Conservation (phyloP, 139 green algal species). For the Micromonas pusilla region DNA sequence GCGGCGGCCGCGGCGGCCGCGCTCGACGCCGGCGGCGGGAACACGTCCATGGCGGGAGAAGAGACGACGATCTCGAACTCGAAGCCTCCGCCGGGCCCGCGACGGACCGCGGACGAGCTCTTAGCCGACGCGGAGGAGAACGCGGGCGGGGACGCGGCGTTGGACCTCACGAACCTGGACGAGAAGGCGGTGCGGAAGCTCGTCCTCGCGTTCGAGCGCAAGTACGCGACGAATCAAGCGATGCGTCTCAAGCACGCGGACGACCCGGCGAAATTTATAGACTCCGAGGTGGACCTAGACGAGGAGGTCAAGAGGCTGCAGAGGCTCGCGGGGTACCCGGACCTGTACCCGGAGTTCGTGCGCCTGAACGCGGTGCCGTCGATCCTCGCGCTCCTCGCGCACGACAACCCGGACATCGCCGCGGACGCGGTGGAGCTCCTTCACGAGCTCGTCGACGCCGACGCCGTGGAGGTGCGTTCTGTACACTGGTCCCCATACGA, state of each 20-base stretch:
- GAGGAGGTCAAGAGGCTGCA: slow-evolving; percentile 48
- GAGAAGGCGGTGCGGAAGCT: slow-evolving; percentile 55
- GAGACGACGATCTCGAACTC: no score
- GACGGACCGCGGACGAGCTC: not conserved
- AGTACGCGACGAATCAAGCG: slow-evolving; percentile 66
- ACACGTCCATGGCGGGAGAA: no score
- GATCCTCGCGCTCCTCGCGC: slow-evolving; percentile 70
- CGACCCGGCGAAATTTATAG: slow-evolving; percentile 83
- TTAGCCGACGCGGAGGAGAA: slow-evolving; percentile 4
- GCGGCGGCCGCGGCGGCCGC: no score
- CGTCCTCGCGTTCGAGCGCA: slow-evolving; percentile 59
- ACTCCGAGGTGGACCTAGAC: slow-evolving; percentile 91
- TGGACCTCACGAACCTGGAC: slow-evolving; percentile 42
- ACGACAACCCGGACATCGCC: slow-evolving; percentile 93
- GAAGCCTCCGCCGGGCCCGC: no score
- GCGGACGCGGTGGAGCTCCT: slow-evolving; percentile 69
- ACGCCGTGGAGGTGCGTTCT: no score
- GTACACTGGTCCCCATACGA: no score
- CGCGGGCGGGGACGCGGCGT: not conserved
- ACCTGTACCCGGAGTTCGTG: slow-evolving; percentile 84
- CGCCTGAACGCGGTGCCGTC: slow-evolving; percentile 48
- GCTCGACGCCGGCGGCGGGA: not conserved
- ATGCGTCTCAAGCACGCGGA: slow-evolving; percentile 73
- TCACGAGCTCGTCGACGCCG: slow-evolving; percentile 78
- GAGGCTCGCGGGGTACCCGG: slow-evolving; percentile 47